phyloP scores from a whole-genome alignment of 495 filamentous ascomycete genomes.

The Choiromyces venosus region DNA sequence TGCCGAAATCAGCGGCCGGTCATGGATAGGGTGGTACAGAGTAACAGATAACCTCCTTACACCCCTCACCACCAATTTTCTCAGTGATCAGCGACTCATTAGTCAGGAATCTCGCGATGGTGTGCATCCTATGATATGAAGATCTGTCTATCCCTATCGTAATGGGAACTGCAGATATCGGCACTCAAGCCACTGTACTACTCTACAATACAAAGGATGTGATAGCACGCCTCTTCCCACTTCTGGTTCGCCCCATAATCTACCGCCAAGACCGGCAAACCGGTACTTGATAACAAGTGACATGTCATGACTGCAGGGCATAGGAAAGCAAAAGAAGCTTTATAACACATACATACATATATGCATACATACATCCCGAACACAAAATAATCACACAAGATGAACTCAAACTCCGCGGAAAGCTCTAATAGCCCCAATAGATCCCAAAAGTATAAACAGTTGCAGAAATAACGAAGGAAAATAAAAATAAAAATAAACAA shows the following conservation, averaged over 20 bases:
- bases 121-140: no score
- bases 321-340: neutral
- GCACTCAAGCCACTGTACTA: no score
- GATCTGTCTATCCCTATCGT: no score
- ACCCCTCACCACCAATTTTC: no score
- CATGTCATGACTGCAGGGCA: neutral
- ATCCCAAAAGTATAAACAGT: neutral
- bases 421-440: neutral
- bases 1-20: no score
- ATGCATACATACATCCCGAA: neutral
- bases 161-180: no score
- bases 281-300: neutral
- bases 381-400: neutral
- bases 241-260: neutral
- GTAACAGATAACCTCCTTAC: no score
- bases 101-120: no score
- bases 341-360: neutral
- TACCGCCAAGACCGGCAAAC: neutral
- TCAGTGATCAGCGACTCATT: no score
- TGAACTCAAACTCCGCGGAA: neutral
- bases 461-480: neutral
- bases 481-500: neutral
- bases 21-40: no score
- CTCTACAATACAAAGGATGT: no score
- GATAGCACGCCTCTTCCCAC: neutral